Conservation (phyloP, 148 eudicot species). For the Hydrangea macrophylla region DNA sequence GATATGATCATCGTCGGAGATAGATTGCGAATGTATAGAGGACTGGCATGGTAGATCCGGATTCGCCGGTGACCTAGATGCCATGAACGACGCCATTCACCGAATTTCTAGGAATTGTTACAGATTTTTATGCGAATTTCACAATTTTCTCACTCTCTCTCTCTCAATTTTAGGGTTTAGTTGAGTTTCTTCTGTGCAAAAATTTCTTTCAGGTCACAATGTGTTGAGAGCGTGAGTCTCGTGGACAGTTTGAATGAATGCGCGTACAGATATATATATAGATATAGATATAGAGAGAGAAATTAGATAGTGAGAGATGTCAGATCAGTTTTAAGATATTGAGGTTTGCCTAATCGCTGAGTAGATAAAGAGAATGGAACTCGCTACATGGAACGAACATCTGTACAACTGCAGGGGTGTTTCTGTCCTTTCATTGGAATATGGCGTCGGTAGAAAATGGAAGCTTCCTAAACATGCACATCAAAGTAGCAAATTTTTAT, state of each 20-base stretch:
- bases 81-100: slow-evolving; percentile 47
- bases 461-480: too few relatives aligned
- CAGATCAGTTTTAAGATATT: too few relatives aligned
- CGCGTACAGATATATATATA: not conserved
- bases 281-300: not conserved
- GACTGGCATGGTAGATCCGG: slow-evolving; percentile 50
- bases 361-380: not conserved
- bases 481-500: too few relatives aligned
- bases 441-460: too few relatives aligned
- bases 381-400: not conserved
- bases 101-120: slow-evolving; percentile 19
- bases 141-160: not conserved
- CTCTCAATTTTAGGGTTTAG: not conserved
- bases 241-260: slow-evolving; percentile 3
- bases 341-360: not conserved
- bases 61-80: slow-evolving; percentile 40
- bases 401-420: not conserved
- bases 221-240: slow-evolving; percentile 4
- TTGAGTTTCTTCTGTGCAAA: not conserved
- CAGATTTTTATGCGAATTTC: too few relatives aligned
- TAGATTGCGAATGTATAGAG: slow-evolving; percentile 13
- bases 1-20: slow-evolving; percentile 15
- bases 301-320: not conserved
- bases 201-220: not conserved
- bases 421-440: not conserved